These are phyloP conservation scores for Nectriaceae sp. DNA, from an alignment of 2,329 filamentous ascomycete species.

Conservation along the genomic window DNA sequence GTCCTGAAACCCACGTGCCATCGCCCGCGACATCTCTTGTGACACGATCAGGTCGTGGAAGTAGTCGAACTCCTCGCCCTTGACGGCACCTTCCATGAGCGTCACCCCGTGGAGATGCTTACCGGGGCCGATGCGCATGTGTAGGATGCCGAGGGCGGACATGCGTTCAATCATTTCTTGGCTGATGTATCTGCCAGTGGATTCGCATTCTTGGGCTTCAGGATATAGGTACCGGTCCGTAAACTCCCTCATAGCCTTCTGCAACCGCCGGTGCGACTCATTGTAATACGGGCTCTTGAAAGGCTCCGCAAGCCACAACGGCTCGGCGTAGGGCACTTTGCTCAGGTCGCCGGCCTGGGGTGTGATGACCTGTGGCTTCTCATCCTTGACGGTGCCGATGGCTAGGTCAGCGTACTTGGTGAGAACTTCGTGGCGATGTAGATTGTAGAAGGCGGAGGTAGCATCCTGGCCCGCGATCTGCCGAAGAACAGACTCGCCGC, in stretches of 20 bases:
- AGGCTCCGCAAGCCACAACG: conserved; percentile 75
- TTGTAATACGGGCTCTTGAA: conserved; percentile 83
- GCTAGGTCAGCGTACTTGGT: conserved; percentile 74
- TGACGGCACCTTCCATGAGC: conserved; percentile 68
- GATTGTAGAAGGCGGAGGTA: conserved; percentile 84
- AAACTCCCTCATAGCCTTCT: conserved; percentile 71
- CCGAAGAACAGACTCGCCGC: conserved; percentile 75
- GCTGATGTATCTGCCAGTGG: conserved; percentile 69
- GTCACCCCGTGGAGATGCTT: conserved; percentile 75
- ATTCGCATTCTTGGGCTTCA: conserved; percentile 76
- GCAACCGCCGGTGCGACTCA: conserved; percentile 69
- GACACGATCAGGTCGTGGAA: conserved; percentile 78
- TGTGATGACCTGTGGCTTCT: conserved; percentile 73
- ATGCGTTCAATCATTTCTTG: conserved; percentile 76
- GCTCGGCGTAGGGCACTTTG: conserved; percentile 80
- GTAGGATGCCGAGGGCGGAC: conserved; percentile 72
- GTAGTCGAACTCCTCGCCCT: conserved; percentile 83
- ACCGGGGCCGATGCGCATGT: conserved; percentile 82
- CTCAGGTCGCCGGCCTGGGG: conserved; percentile 72
- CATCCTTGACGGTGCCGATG: conserved; percentile 74
- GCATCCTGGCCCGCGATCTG: conserved; percentile 83
- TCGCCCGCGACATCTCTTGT: conserved; percentile 72
- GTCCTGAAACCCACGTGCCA: conserved; percentile 80
- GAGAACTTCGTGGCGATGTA: conserved; percentile 88
- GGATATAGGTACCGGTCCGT: conserved; percentile 70